Base-by-base conservation (phyloP, 176 grass and related monocot genomes). In the Aegilops sharonensis region DNA sequence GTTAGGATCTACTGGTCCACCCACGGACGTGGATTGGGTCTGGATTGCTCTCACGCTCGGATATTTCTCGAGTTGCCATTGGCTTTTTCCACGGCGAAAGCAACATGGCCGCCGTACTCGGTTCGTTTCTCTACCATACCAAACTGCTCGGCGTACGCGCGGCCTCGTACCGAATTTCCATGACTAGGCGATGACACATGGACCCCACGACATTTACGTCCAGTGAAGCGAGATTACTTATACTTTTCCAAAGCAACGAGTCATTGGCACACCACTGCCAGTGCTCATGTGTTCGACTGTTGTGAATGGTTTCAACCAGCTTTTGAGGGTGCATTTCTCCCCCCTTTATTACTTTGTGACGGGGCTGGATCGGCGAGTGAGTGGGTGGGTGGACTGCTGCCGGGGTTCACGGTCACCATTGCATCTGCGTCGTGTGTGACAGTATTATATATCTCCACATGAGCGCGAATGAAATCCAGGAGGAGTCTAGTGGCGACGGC, bases 341-440 rank as follows among this genome's bases (percentile, higher is more conserved):
- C 3, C 8, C 8, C 66, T 39, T 70, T 39, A 21, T 11, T 47
- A 9, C 18, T 72, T 78, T 78, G 20, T 11, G 35, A 20, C 0
- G 6, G 42, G 14, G 54, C 31, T 40, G 82, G 71, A 32, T 75
- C 2, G 43, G 62, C 29, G 70, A 37, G 83, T 81, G 70, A 37
- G 83, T 81, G 86, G 70, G 87, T 89, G 89, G 67, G 45, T 84
- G 78, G 82, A 42, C 30, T 85, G 62, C 12, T 81, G 73, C 18
- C 59, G 40, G 42, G 36, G 69, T 14, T 81, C 69, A 42, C 61
- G 81, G 10, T 47, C 85, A 84, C 81, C 81, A 42, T 72, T 9
- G 21, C 35, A 7, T 20, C 5, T 23, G 15, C 72, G 9, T 50
- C 43, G 15, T 21, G 56, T 59, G 7, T 21, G 6, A 18, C 24